Conservation (phyloP, 2,329 filamentous ascomycete species). For the Fonsecaea monophora region DNA sequence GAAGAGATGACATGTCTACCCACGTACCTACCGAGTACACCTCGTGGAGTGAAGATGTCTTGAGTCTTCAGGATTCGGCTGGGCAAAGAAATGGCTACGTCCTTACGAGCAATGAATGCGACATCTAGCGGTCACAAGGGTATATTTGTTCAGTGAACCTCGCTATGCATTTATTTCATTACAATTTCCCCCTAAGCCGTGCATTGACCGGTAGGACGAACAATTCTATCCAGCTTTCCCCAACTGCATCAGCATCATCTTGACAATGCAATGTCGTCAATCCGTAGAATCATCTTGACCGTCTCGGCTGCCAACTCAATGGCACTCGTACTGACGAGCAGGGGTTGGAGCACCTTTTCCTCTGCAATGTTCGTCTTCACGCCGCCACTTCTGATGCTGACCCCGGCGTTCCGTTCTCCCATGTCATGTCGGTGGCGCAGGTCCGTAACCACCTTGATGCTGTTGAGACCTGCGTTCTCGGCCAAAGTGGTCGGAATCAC, state of each 20-base stretch:
- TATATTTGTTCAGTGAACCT: slow-evolving; percentile 16
- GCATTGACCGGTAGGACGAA: not conserved
- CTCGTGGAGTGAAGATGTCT: not conserved
- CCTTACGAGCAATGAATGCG: not conserved
- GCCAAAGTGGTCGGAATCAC: slow-evolving; percentile 95
- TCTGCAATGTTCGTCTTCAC: slow-evolving; percentile 97
- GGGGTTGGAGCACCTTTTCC: slow-evolving; percentile 94
- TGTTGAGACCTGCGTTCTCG: slow-evolving; percentile 96
- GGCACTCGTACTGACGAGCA: slow-evolving; percentile 95
- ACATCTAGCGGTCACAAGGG: not conserved
- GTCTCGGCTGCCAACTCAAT: slow-evolving; percentile 98
- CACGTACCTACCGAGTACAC: not conserved
- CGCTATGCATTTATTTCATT: slow-evolving; percentile 28
- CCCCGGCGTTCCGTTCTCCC: slow-evolving; percentile 93
- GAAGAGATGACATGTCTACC: not conserved
- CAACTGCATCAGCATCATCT: slow-evolving; percentile 41
- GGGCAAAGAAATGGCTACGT: not conserved
- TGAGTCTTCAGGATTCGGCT: not conserved
- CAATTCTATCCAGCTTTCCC: slow-evolving; percentile 12
- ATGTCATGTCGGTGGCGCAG: slow-evolving; percentile 91
- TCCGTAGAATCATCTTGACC: slow-evolving; percentile 88
- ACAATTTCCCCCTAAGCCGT: slow-evolving; percentile 15
- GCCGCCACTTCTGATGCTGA: slow-evolving; percentile 96
- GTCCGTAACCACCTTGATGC: slow-evolving; percentile 98
- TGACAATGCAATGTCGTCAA: slow-evolving; percentile 69